phyloP scores from a whole-genome alignment of 108 stramenopile species.

The Conticribra weissflogii region DNA sequence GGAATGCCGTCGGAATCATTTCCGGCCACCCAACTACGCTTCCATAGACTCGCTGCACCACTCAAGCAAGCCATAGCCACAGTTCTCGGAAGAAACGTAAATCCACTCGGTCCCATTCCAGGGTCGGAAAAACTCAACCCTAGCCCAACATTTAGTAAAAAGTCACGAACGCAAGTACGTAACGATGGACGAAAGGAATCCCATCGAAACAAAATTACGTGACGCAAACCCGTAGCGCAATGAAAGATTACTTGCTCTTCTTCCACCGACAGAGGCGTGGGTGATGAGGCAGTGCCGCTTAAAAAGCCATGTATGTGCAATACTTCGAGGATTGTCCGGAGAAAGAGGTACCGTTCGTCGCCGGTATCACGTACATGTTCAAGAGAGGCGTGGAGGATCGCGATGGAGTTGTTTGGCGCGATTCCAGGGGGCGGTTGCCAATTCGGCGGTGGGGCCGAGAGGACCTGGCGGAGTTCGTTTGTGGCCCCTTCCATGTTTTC shows the following conservation, averaged over 20 bases:
- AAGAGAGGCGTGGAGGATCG: slow-evolving; percentile 64
- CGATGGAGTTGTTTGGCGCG: slow-evolving; percentile 44
- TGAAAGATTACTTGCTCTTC: slow-evolving; percentile 82
- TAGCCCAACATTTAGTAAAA: slow-evolving; percentile 58
- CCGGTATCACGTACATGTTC: slow-evolving; percentile 74
- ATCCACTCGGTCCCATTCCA: no score
- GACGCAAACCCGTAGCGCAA: slow-evolving; percentile 75
- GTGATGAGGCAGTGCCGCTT: not conserved
- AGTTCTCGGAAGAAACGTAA: slow-evolving; percentile 37
- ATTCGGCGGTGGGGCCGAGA: slow-evolving; percentile 57
- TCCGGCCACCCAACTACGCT: slow-evolving; percentile 61
- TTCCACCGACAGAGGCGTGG: slow-evolving; percentile 23
- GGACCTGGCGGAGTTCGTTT: slow-evolving; percentile 56
- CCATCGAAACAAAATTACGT: slow-evolving; percentile 70
- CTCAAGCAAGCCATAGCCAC: slow-evolving; percentile 64
- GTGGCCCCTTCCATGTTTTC: slow-evolving; percentile 29
- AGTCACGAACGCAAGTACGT: slow-evolving; percentile 56
- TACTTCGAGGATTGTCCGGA: slow-evolving; percentile 67
- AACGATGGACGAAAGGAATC: slow-evolving; percentile 40
- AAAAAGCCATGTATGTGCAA: slow-evolving; percentile 21
- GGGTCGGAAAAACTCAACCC: slow-evolving; percentile 10
- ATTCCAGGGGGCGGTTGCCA: slow-evolving; percentile 33
- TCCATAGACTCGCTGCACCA: slow-evolving; percentile 74
- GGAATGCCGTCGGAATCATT: no score
- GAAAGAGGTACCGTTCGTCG: slow-evolving; percentile 71